Evolutionary conservation across 768 basidiomycete genomes (phyloP), one percentile per base, ranked within the genome.

Genomic region (Xanthoconium purpureum): DNA sequence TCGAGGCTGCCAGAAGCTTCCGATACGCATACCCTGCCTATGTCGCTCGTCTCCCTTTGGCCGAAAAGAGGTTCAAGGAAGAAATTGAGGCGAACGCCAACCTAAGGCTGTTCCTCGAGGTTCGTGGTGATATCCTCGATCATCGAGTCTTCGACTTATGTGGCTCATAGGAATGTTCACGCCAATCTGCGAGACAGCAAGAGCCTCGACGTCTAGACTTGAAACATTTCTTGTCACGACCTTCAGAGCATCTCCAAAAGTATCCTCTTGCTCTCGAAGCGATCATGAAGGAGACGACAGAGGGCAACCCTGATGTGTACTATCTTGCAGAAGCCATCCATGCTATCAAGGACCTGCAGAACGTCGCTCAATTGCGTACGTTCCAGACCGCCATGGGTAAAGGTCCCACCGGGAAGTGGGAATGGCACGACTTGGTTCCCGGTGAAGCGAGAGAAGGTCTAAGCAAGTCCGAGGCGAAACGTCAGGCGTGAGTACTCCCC

Each of bases 361-460:
- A 82, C 6, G 81, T 92, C 6, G 87, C 91, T 1, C 90, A 93
- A 68, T 73, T 97, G 47, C 81, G 87, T 60, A 91, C 93, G 5
- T 98, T 95, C 84, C 94, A 98, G 69, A 80, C 84, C 40, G 88
- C 91, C 1, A 94, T 92, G 87, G 84, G 91, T 14, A 84, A 84
- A 63, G 94, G 93, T 5, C 77, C 82, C 2, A 84, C 88, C 2
- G 83, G 80, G 4, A 93, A 91, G 67, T 85, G 89, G 79, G 90
- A 94, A 61, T 98, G 94, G 94, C 84, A 91, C 66, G 90, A 95
- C 68, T 72, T 97, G 17, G 90, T 95, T 6, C 72, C 88, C 1
- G 73, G 81, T 42, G 91, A 93, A 39, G 65, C 84, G 11, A 76
- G 84, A 47, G 78, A 81, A 62, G 69, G 63, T 3, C 77, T 94